Evolutionary conservation across 1,284 basidiomycete species (phyloP).

Genomic region (Microbotryum silenes-acaulis): DNA sequence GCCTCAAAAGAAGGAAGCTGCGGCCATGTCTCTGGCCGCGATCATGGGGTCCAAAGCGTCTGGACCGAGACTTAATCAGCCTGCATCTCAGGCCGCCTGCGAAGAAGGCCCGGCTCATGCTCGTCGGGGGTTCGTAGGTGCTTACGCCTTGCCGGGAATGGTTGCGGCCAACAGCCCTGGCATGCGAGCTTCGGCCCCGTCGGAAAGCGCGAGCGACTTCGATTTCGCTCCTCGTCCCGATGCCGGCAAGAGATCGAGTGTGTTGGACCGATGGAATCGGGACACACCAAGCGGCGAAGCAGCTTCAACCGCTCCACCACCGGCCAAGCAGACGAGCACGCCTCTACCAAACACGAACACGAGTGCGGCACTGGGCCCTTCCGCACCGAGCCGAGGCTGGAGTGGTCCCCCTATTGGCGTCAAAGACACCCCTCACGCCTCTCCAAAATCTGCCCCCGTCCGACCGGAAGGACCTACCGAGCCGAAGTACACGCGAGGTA

Average conservation of each 20-base stretch:
- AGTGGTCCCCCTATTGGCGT: constrained; percentile 9
- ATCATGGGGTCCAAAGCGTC: constrained; percentile 15
- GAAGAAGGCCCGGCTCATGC: constrained; percentile 11
- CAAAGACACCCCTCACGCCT: not conserved
- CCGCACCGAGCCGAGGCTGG: constrained; percentile 2
- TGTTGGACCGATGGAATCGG: constrained; percentile 21
- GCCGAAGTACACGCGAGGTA: constrained; percentile 14
- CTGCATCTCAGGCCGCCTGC: not conserved
- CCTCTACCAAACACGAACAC: not conserved
- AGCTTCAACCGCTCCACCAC: not conserved
- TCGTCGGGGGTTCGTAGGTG: constrained; percentile 1
- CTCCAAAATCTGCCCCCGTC: not conserved
- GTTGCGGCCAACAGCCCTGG: not conserved
- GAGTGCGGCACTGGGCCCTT: not conserved
- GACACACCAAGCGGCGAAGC: constrained; percentile 11
- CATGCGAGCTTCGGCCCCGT: not conserved
- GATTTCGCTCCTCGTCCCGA: not conserved
- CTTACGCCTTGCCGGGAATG: constrained; percentile 10
- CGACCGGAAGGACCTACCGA: not conserved
- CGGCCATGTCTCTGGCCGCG: constrained; percentile 6
- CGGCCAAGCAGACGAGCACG: not conserved
- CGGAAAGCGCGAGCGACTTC: not conserved
- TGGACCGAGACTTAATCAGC: constrained; percentile 13
- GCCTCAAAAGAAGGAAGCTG: too few species aligned
- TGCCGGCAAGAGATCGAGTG: constrained; percentile 15